These are phyloP conservation scores for Talaromyces stipitatus DNA, from an alignment of 495 filamentous ascomycete genomes.

Conservation along the genomic window DNA sequence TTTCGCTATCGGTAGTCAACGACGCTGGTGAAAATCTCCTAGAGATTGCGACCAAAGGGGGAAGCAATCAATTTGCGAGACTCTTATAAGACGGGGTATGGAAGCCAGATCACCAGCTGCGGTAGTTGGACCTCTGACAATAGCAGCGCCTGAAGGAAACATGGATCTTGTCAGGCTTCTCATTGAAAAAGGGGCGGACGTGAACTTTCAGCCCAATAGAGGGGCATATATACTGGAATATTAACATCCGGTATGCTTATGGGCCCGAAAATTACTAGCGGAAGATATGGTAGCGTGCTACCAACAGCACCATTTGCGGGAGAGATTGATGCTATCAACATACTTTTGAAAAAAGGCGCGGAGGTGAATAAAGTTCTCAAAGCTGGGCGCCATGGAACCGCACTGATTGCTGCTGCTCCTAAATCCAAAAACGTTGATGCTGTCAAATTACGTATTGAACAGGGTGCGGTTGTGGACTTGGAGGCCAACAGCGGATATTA, in stretches of 20 bases:
- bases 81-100: slow-evolving; percentile 12
- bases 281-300: slow-evolving; percentile 14
- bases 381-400: slow-evolving; percentile 9
- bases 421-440: slow-evolving; percentile 8
- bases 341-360: slow-evolving; percentile 19
- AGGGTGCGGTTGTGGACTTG: slow-evolving; percentile 16
- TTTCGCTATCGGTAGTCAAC: slow-evolving; percentile 4
- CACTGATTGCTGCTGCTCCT: slow-evolving; percentile 13
- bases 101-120: slow-evolving; percentile 14
- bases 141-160: slow-evolving; percentile 12
- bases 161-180: slow-evolving; percentile 18
- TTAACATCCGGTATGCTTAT: no score
- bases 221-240: no score
- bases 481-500: slow-evolving; percentile 7
- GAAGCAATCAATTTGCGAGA: slow-evolving; percentile 11
- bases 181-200: slow-evolving; percentile 19
- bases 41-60: slow-evolving; percentile 9
- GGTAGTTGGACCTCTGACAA: slow-evolving; percentile 18
- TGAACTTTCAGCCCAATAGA: slow-evolving; percentile 13
- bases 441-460: slow-evolving; percentile 16
- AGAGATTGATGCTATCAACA: slow-evolving; percentile 8
- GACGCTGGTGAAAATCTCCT: slow-evolving; percentile 11
- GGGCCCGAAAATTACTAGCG: no score
- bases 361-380: slow-evolving; percentile 18
- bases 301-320: slow-evolving; percentile 8